phyloP scores from a whole-genome alignment of 768 basidiomycete genomes.

The Candolleomyces aberdarensis region DNA sequence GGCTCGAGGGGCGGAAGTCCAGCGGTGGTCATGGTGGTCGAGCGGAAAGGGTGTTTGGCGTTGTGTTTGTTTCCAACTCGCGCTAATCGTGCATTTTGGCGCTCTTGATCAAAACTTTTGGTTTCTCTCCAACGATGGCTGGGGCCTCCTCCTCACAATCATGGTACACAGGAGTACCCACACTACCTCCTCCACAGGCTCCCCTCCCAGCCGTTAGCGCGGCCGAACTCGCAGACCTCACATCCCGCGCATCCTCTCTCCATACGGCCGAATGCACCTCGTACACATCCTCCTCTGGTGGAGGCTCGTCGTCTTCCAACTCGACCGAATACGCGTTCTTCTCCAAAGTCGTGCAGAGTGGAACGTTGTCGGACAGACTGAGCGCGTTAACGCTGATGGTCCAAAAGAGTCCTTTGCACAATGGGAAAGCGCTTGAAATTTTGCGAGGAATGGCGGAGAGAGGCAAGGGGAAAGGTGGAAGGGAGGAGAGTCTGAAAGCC shows the following conservation, averaged over 20 bases:
- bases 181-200: too few species aligned
- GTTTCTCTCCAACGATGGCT: too few species aligned
- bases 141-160: too few species aligned
- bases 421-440: slow-evolving; percentile 73
- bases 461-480: slow-evolving; percentile 79
- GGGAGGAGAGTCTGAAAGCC: slow-evolving; percentile 92
- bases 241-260: too few species aligned
- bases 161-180: too few species aligned
- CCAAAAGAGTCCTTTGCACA: slow-evolving; percentile 85
- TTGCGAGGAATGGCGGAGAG: slow-evolving; percentile 74
- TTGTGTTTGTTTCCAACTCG: not conserved
- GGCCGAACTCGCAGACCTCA: too few species aligned
- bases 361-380: slow-evolving; percentile 89
- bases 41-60: not conserved
- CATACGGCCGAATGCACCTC: too few species aligned
- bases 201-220: too few species aligned
- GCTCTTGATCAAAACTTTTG: too few species aligned
- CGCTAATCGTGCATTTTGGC: too few species aligned
- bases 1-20: slow-evolving; percentile 66
- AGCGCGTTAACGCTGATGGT: slow-evolving; percentile 89
- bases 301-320: slow-evolving; percentile 43
- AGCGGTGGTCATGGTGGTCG: slow-evolving; percentile 35
- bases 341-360: slow-evolving; percentile 78
- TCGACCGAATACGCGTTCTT: slow-evolving; percentile 56
- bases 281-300: too few species aligned